Base-by-base conservation (phyloP, 2,329 filamentous ascomycete species). In the Pyricularia sp. region DNA sequence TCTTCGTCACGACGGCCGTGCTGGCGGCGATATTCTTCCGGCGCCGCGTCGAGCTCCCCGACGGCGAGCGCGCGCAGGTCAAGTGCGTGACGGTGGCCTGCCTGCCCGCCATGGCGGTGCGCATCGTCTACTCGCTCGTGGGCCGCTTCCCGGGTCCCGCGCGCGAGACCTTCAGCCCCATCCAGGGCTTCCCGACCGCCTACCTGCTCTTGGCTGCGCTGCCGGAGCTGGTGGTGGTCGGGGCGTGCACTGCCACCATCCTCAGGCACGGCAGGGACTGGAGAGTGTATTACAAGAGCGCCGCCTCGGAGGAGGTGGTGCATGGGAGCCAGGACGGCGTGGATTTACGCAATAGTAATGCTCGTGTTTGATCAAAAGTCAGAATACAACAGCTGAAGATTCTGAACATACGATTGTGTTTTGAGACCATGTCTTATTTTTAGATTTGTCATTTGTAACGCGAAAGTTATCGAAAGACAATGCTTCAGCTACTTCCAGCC, bases 181-280 rank as follows among this genome's bases (percentile, higher is more conserved):
- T 72, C 23, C 31, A 50, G 26, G 73, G 73, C 2, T 70, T 74
- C n/a, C 65, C 71, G n/a, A 77, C 76, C 30, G 70, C 74, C 33
- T 77, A 75, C 50, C 71, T 77, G 42, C 74, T 73, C 68, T 77
- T 77, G 76, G 65, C 64, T 63, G 76, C 77, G 30, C 69, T 77
- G 66, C 73, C 76, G 69, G 75, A 77, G 69, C 76, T 77, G 23
- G 64, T 73, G 58, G 73, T 71, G 61, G 73, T 76, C 68, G 70
- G 36, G 2, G 66, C 76, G n/a, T 70, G 69, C 26, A 61, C 66
- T 11, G 42, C 50, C 12, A 28, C 36, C 10, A 64, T 68, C 31
- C 36, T 68, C n/a, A 65, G 67, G 63, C 61, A 64, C 33, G 67
- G 67, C 2, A 68, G 61, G 61, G 67, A 68, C 36, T 64, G 67